Conservation (phyloP, 2,329 filamentous ascomycete genomes). For the Sarocladiaceae sp. region DNA sequence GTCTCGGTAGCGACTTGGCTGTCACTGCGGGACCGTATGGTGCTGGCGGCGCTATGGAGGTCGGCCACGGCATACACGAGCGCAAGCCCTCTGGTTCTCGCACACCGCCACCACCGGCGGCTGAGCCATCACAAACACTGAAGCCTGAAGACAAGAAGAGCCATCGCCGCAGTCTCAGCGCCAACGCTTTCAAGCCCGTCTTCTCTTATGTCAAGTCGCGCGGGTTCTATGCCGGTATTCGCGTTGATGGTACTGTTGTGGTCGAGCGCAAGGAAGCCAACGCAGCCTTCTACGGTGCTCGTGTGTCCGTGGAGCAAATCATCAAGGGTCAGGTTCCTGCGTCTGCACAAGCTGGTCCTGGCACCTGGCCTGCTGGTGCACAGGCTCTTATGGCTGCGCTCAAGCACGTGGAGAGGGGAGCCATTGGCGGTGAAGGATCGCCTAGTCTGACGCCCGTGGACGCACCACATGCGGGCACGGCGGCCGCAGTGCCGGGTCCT, state of each 20-base stretch:
- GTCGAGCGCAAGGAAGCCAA: conserved; percentile 88
- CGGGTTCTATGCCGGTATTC: conserved; percentile 82
- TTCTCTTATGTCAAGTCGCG: conserved; percentile 79
- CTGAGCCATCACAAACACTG: neutral
- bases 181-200: conserved; percentile 34
- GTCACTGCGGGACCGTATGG: conserved; percentile 68
- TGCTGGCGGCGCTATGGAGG: conserved; percentile 70
- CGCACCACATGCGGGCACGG: neutral
- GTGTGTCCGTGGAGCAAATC: conserved; percentile 41
- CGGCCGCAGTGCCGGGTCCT: neutral
- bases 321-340: conserved; percentile 36
- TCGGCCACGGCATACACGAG: conserved; percentile 16
- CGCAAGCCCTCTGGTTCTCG: conserved; percentile 18
- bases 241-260: conserved; percentile 82
- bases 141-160: conserved; percentile 19
- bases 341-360: conserved; percentile 16
- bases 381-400: conserved; percentile 18
- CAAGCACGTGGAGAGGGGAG: neutral
- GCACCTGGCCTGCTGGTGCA: conserved; percentile 29
- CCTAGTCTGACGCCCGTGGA: neutral
- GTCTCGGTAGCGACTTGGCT: conserved; percentile 73
- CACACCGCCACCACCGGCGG: neutral
- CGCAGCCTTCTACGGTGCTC: conserved; percentile 75
- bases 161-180: conserved; percentile 25
- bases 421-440: neutral